Percentiles rank a stretch among this genome's conserved stretches.
These are phyloP conservation scores for Fusarium sp. DNA, from an alignment of 2,329 filamentous ascomycete genomes.

Conservation along the genomic window DNA sequence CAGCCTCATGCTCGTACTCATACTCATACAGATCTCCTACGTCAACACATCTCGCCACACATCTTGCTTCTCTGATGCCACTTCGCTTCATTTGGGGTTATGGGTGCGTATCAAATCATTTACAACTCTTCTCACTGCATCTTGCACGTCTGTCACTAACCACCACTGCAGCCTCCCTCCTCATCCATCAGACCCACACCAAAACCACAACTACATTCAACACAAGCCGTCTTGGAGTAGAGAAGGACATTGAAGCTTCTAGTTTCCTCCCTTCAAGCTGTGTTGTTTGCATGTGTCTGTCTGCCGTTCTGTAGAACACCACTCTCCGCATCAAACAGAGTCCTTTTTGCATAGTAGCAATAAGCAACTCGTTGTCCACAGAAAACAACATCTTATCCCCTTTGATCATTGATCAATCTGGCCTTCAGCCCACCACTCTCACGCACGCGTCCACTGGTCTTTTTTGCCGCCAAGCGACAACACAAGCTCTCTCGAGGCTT, in stretches of 20 bases:
- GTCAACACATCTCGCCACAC: conserved; percentile 38
- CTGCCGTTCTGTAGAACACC: conserved; percentile 39
- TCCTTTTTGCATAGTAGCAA: conserved; percentile 1
- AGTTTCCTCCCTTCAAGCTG: conserved; percentile 18
- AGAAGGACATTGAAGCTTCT: conserved; percentile 16
- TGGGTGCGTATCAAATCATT: conserved; percentile 47
- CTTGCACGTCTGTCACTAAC: conserved; percentile 45
- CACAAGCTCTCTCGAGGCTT: conserved; percentile 44
- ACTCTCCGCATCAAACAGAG: conserved; percentile 30
- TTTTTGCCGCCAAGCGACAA: conserved; percentile 41
- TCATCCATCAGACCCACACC: conserved; percentile 42
- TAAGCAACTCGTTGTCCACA: conserved; percentile 24
- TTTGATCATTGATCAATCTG: conserved; percentile 44
- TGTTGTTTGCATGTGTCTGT: conserved; percentile 25
- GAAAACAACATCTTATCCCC: conserved; percentile 44
- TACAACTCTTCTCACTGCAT: conserved; percentile 48
- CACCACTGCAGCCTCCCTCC: conserved; percentile 43
- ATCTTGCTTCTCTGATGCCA: conserved; percentile 35
- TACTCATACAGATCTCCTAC: conserved; percentile 28
- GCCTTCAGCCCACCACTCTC: conserved; percentile 51
- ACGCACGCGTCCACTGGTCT: conserved; percentile 47
- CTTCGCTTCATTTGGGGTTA: conserved; percentile 44
- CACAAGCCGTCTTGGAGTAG: conserved; percentile 32
- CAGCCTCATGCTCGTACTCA: conserved; percentile 4
- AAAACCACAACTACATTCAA: conserved; percentile 34